Evolutionary conservation across 495 filamentous ascomycete species (phyloP), one percentile per base, ranked within the genome.

Genomic region (Aspergillus olivimuriae): DNA sequence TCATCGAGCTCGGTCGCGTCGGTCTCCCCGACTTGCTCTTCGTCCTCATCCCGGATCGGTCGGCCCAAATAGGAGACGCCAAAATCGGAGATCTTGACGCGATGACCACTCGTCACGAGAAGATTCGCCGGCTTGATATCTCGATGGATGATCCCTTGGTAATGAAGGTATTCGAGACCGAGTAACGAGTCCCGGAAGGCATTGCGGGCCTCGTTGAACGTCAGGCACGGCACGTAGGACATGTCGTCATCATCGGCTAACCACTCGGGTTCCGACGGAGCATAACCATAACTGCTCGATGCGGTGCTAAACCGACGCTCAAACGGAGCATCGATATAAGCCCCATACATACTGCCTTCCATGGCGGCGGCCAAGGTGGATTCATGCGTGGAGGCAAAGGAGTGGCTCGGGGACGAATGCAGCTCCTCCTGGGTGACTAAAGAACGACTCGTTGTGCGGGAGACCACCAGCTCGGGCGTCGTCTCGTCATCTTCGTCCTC

Each of bases 41-140:
- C 81, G 9, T 81, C 72, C 43, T 90, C 86, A 47, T 86, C 84
- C 41, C 85, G 70, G 45, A 89, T 82, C 0, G 87, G 86, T 39
- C 86, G 78, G 16, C 92, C 94, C 34, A 97, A 82, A 61, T 96
- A 99, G 0, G 92, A 97, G 3, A 99, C 92, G 21, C 92, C 92
- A 67, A 99, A 99, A 58, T 99, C 92, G n/a, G 92, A 97, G 36
- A 99, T 99, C 71, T 97, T 99, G 49, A 95, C 86, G 10, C 84
- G 80, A 54, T 89, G 78, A 51, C 89, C 84, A 44, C 74, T 77
- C 4, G 89, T 94, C 68, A 89, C 85, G 6, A 99, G 73, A 4
- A 99, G 74, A 61, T 99, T 99, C n/a, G 91, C 89, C 0, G 92
- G 92, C 61, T 99, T 99, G 68, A 99, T 99, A 59, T 99, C 92